Base-by-base conservation (phyloP, 495 filamentous ascomycete genomes). In the Penicillium coffeae region DNA sequence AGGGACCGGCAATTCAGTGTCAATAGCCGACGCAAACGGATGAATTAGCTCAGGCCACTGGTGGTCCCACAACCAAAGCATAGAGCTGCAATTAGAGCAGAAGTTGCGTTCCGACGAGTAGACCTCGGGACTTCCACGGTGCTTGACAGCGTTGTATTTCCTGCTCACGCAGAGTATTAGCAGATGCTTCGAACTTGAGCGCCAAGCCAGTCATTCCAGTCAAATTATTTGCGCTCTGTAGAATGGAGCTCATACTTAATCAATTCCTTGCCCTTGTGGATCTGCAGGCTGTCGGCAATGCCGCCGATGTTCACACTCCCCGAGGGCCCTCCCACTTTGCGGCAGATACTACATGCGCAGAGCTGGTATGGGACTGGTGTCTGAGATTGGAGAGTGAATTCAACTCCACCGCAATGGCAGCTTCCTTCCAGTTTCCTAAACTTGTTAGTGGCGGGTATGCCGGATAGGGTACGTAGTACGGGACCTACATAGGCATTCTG, bases 281-380 rank as follows among this genome's bases (percentile, higher is more conserved):
- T 62, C 18, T 78, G 57, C 9, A 80, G 52, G 20, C 68, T 76
- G 42, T 72, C 56, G 27, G 69, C 67, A 21, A 75, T 70, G 10
- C 71, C 77, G 12, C 77, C 77, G 2, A 79, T 63, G 44, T 81
- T 81, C 18, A 78, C 74, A 18, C 60, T 63, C 8, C 78, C 77
- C 38, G 55, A 53, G 47, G 76, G 69, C 20, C 77, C 76, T 20
- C 69, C 72, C 21, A 75, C 65, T 59, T 80, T 80, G 43, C 77
- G 74, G 43, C 76, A 82, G 56, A 81, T 82, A 45, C 73, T 74
- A 53, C 76, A 80, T 14, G 74, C 74, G 47, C 78, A 81, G 39
- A 79, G 68, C 53, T 81, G 75, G 48, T 77, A 82, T 2, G 77
- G 78, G 0, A 79, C 75, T 3, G 78, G 77, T 0, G 78, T 79